Percentiles rank a stretch among this genome's conserved stretches.
phyloP scores from a whole-genome alignment of 192 early-diverging fungal species.

The Coemansia sp. region DNA sequence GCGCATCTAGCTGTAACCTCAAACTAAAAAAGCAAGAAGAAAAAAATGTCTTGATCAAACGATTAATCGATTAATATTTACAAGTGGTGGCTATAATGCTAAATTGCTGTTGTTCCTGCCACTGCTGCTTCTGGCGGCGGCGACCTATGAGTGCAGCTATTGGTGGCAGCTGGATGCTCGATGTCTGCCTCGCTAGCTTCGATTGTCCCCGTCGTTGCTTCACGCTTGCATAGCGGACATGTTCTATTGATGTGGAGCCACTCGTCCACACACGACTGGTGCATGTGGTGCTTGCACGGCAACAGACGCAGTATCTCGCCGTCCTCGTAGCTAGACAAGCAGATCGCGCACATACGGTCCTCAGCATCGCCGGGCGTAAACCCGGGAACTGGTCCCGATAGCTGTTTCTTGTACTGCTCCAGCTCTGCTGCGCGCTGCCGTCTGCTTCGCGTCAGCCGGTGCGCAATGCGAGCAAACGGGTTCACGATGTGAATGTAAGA shows the following conservation, averaged over 20 bases:
- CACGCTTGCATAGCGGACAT: slow-evolving; percentile 77
- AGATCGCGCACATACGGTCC: slow-evolving; percentile 79
- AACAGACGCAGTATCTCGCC: slow-evolving; percentile 73
- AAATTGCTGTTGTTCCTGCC: neutral
- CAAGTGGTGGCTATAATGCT: neutral
- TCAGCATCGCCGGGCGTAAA: slow-evolving; percentile 61
- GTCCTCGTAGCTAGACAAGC: slow-evolving; percentile 73
- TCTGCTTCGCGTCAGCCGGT: slow-evolving; percentile 41
- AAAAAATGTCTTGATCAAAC: slow-evolving; percentile 11
- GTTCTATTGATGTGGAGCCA: slow-evolving; percentile 75
- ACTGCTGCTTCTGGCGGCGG: neutral
- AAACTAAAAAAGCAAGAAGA: neutral
- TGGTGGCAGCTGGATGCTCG: slow-evolving; percentile 2
- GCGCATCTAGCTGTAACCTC: neutral
- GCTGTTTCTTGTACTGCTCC: slow-evolving; percentile 47
- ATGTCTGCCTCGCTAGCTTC: slow-evolving; percentile 1
- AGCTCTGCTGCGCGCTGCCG: slow-evolving; percentile 48
- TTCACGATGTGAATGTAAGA: slow-evolving; percentile 35
- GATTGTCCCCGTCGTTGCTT: slow-evolving; percentile 16
- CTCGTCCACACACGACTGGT: slow-evolving; percentile 79
- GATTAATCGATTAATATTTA: slow-evolving; percentile 9
- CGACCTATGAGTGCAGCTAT: neutral
- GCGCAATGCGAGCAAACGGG: slow-evolving; percentile 50
- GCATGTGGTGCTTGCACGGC: slow-evolving; percentile 80
- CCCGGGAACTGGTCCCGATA: slow-evolving; percentile 40